phyloP scores from a whole-genome alignment of 148 eudicot species.

The Vaccinium macrocarpon region DNA sequence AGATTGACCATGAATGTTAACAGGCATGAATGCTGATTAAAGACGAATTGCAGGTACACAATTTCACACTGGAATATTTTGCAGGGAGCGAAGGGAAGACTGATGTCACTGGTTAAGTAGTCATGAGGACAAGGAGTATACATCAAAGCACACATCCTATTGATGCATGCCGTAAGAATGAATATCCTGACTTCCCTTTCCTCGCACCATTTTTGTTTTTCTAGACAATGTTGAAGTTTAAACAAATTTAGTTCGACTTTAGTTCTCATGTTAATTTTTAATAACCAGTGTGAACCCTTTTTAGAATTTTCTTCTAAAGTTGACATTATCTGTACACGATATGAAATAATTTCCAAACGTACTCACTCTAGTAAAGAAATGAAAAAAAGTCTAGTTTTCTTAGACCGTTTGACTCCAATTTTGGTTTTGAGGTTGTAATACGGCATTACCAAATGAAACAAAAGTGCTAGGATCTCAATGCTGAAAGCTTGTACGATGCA shows the following conservation, averaged over 20 bases:
- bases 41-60: conserved; percentile 1
- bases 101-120: conserved; percentile 6
- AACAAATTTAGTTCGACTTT: too few relatives aligned
- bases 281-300: background rate
- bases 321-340: background rate
- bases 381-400: background rate
- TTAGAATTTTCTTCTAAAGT: background rate
- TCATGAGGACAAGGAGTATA: conserved; percentile 39
- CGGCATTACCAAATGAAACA: background rate
- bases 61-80: background rate
- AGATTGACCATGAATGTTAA: background rate
- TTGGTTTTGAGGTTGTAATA: background rate
- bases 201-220: background rate
- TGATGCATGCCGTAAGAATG: conserved; percentile 38
- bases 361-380: background rate
- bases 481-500: too few relatives aligned
- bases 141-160: conserved; percentile 44
- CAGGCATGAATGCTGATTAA: conserved; percentile 2
- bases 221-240: background rate
- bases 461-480: background rate
- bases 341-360: background rate
- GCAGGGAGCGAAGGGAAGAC: background rate
- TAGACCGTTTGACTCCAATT: background rate
- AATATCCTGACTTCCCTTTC: background rate
- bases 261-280: background rate